These are phyloP conservation scores for Pichia phayaonensis DNA, from an alignment of 805 yeast genomes.

Conservation along the genomic window DNA sequence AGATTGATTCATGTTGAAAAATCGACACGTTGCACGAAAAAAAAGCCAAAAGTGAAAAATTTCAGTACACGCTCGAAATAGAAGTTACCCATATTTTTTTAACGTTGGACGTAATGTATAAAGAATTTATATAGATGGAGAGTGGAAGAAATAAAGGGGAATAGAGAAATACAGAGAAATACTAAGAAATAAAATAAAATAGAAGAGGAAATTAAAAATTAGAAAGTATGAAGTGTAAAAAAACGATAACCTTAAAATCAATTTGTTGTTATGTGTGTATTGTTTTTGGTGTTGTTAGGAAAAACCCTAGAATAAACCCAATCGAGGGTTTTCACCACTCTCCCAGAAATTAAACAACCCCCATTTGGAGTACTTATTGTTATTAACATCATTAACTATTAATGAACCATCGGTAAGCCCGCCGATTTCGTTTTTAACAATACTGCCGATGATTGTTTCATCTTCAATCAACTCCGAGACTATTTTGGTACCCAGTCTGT, in stretches of 20 bases:
- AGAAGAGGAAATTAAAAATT: background rate
- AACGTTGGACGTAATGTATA: too few relatives aligned
- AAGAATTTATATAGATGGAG: too few relatives aligned
- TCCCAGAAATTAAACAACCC: slow-evolving; percentile 6
- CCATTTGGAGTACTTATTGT: background rate
- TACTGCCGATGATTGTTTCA: slow-evolving; percentile 10
- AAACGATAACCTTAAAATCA: background rate
- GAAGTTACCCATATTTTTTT: too few relatives aligned
- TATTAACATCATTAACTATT: slow-evolving; percentile 6
- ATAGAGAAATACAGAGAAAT: too few relatives aligned
- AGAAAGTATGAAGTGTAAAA: background rate
- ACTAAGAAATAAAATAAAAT: background rate
- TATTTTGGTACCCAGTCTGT: slow-evolving; percentile 16
- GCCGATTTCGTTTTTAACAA: slow-evolving; percentile 9
- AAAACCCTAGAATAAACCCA: background rate
- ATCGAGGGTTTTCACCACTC: slow-evolving; percentile 5
- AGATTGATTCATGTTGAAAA: background rate
- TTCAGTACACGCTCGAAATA: too few relatives aligned
- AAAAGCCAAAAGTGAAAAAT: too few relatives aligned
- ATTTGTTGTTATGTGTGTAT: background rate
- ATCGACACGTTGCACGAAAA: background rate
- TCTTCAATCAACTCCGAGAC: slow-evolving; percentile 20
- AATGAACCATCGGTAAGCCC: background rate
- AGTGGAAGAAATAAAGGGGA: too few relatives aligned
- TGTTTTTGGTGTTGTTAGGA: too few relatives aligned